A percentile compares a stretch with the other conserved stretches of the same genome.
Evolutionary conservation across 2,329 filamentous ascomycete genomes (phyloP).

Genomic region (Torrubiella hemipterigena): DNA sequence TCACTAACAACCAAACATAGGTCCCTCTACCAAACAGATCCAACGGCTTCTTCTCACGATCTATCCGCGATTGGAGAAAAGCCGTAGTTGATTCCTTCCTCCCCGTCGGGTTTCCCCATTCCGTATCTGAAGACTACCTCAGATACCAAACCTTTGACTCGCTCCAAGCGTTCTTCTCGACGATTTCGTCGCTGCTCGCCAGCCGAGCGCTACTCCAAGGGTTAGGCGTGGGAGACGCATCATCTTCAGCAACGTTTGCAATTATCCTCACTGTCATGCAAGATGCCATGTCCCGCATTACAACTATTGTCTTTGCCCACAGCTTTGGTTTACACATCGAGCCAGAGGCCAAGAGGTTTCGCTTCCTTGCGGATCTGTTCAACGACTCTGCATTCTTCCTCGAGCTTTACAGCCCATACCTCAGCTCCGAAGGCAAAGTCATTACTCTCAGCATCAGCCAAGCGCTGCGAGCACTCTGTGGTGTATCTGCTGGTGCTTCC

Average conservation of each 20-base stretch:
- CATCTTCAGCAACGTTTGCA: constrained; percentile 67
- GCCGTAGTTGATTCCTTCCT: constrained; percentile 59
- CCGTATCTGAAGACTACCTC: constrained; percentile 74
- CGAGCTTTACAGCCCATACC: constrained; percentile 68
- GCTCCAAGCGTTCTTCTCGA: constrained; percentile 72
- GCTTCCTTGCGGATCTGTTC: constrained; percentile 76
- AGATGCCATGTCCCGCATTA: constrained; percentile 67
- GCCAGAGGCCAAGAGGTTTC: constrained; percentile 83
- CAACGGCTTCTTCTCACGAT: constrained; percentile 15
- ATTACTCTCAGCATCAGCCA: constrained; percentile 36
- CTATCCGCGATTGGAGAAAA: constrained; percentile 23
- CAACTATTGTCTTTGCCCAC: constrained; percentile 80
- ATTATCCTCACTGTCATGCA: constrained; percentile 75
- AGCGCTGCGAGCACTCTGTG: constrained; percentile 55
- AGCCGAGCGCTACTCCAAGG: constrained; percentile 70
- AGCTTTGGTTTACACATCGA: constrained; percentile 71
- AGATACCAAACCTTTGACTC: constrained; percentile 63
- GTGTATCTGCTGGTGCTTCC: constrained; percentile 77
- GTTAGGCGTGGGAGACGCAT: constrained; percentile 73
- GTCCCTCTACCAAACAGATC: constrained; percentile 6
- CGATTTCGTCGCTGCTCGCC: constrained; percentile 67
- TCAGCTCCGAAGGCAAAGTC: constrained; percentile 43
- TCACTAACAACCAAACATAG: constrained; percentile 3
- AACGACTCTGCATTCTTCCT: constrained; percentile 80
- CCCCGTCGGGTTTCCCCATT: constrained; percentile 78